Evolutionary conservation across 805 yeast genomes (phyloP).

Genomic region (Spathaspora arborariae): DNA sequence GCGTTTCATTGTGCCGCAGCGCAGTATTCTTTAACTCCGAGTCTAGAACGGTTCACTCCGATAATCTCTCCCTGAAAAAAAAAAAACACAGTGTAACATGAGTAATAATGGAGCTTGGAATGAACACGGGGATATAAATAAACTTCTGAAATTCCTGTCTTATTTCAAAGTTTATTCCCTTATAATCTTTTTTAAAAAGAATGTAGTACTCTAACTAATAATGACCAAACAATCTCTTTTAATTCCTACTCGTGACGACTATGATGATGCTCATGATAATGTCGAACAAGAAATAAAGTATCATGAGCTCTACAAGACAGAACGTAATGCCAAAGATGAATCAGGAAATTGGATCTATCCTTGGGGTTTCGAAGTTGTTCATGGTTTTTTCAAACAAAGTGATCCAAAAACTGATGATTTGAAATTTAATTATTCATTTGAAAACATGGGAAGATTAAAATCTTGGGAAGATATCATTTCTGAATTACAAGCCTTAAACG

Average conservation of each 20-base stretch:
- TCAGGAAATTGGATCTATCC: constrained; percentile 23
- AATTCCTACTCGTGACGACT: constrained; percentile 28
- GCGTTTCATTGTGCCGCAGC: no score
- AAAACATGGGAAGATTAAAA: constrained; percentile 42
- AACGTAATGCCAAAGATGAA: constrained; percentile 15
- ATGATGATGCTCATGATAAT: constrained; percentile 29
- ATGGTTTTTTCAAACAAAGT: constrained; percentile 49
- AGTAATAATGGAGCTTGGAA: no score
- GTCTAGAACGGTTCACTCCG: not conserved
- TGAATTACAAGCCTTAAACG: constrained; percentile 34
- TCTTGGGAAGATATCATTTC: constrained; percentile 37
- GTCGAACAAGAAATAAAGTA: constrained; percentile 14
- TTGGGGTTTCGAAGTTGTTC: constrained; percentile 47
- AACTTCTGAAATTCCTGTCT: not conserved
- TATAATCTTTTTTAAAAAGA: not conserved
- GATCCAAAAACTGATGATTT: constrained; percentile 44
- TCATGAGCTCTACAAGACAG: constrained; percentile 8
- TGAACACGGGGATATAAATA: not conserved
- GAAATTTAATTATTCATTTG: constrained; percentile 39
- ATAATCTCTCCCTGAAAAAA: not conserved
- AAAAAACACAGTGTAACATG: not conserved
- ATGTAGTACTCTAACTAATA: not conserved
- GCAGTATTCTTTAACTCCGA: not conserved
- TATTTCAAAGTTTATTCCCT: not conserved
- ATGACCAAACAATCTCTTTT: constrained; percentile 20